These are phyloP conservation scores for Euphorbia schlechtendalii DNA, from an alignment of 441 rosid genomes.

Conservation along the genomic window DNA sequence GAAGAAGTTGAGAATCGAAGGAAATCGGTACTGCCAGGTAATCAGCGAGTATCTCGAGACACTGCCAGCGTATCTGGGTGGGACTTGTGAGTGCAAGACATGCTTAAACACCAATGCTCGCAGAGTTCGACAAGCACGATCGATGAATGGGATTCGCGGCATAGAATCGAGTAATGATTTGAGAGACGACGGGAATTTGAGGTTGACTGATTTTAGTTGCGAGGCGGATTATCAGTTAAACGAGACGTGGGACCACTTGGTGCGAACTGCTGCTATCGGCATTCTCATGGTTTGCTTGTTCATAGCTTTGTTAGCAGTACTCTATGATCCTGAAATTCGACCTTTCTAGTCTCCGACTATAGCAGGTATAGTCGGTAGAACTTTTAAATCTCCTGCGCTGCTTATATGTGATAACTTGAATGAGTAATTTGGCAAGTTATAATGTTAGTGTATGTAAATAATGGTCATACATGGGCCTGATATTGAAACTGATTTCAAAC, in stretches of 20 bases:
- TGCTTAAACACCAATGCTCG: slow-evolving; percentile 36
- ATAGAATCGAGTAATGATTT: slow-evolving; percentile 18
- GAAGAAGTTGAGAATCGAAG: slow-evolving; percentile 78
- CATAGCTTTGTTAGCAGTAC: slow-evolving; percentile 46
- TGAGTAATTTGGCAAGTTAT: not conserved
- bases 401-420: not conserved
- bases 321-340: slow-evolving; percentile 48
- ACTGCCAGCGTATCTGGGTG: slow-evolving; percentile 77
- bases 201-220: slow-evolving; percentile 14
- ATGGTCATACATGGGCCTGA: not conserved
- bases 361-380: slow-evolving; percentile 14
- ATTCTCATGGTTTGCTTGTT: slow-evolving; percentile 60
- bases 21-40: slow-evolving; percentile 46
- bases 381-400: not conserved
- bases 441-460: not conserved
- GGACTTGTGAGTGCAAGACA: slow-evolving; percentile 57
- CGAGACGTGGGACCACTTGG: slow-evolving; percentile 40
- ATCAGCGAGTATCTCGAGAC: slow-evolving; percentile 56
- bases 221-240: slow-evolving; percentile 28
- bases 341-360: slow-evolving; percentile 30
- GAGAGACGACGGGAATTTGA: slow-evolving; percentile 25
- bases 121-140: slow-evolving; percentile 15
- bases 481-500: not conserved
- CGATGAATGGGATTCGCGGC: slow-evolving; percentile 19
- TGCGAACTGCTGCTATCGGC: slow-evolving; percentile 54